Conservation (phyloP, 192 early-diverging fungal species). For the Dissophora ornata region DNA sequence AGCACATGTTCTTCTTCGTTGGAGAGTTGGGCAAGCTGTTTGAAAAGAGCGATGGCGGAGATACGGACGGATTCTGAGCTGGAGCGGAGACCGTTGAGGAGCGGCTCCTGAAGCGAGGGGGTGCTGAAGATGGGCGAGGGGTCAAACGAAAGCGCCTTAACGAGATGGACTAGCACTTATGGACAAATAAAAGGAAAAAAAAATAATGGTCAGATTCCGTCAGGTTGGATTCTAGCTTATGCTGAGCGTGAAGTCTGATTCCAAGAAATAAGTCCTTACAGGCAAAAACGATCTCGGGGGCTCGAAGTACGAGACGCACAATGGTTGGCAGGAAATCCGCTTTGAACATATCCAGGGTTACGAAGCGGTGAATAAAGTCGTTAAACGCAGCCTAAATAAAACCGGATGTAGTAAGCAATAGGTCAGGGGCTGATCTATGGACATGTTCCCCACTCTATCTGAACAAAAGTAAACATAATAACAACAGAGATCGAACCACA, state of each 20-base stretch:
- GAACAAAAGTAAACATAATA: too few relatives aligned
- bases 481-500: constrained; percentile 9
- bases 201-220: too few relatives aligned
- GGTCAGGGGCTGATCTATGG: not conserved
- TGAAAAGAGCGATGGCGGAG: constrained; percentile 71
- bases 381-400: constrained; percentile 59
- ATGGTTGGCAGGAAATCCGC: constrained; percentile 69
- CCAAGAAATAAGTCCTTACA: constrained; percentile 38
- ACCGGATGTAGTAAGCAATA: constrained; percentile 34
- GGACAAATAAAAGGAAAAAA: constrained; percentile 1
- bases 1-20: constrained; percentile 62
- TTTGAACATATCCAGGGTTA: constrained; percentile 67
- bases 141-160: constrained; percentile 70
- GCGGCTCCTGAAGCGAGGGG: constrained; percentile 71
- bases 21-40: constrained; percentile 62
- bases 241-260: too few relatives aligned
- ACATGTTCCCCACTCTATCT: too few relatives aligned
- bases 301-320: constrained; percentile 84
- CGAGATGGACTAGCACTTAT: constrained; percentile 63
- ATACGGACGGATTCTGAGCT: constrained; percentile 67
- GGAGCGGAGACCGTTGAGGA: constrained; percentile 74
- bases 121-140: constrained; percentile 66
- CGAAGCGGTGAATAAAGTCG: constrained; percentile 67
- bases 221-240: too few relatives aligned
- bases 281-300: constrained; percentile 83